Base-by-base conservation (phyloP, 345 rosid species). In the Acer campestre region DNA sequence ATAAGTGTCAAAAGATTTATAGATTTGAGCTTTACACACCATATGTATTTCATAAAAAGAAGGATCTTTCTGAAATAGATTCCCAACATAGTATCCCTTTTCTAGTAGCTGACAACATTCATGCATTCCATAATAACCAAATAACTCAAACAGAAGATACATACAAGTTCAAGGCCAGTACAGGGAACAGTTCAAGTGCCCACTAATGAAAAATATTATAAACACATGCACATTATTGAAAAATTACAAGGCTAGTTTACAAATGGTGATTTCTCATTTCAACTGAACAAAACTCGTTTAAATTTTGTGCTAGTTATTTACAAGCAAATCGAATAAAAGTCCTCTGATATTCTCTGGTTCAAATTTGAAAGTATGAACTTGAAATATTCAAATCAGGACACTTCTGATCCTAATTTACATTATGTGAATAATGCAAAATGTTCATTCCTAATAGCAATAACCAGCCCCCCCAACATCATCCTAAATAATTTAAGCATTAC, bases 101-200 rank as follows among this genome's bases (percentile, higher is more conserved):
- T n/a, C 40, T 40, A 68, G 31, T 68, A 12, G 31, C 31, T 1
- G 59, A 20, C 48, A 55, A 35, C 48, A 29, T 71, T 11, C 16
- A 31, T n/a, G 27, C 27, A 3, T 71, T 10, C 13, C 6, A 23
- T 53, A 29, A 56, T 71, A 71, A 55, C 49, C 18, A 55, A 55
- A 71, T 27, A 56, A 71, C 31, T 71, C 42, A 10, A 71, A 31
- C 44, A 7, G 62, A 71, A 13, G 9, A 71, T 58, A 9, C 65
- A 35, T 11, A 18, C 49, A 35, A 56, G 20, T 56, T n/a, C 10
- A 56, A 23, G 5, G 13, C 23, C 25, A 56, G 46, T 14, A 18
- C 25, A 9, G 5, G 10, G 16, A 9, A 71, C 63, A 71, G 23
- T 56, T 56, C 22, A 16, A 56, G 61, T n/a, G 11, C 7, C 61